These are phyloP conservation scores for Plantago lanceolata DNA, from an alignment of 305 asterid species.

Conservation along the genomic window DNA sequence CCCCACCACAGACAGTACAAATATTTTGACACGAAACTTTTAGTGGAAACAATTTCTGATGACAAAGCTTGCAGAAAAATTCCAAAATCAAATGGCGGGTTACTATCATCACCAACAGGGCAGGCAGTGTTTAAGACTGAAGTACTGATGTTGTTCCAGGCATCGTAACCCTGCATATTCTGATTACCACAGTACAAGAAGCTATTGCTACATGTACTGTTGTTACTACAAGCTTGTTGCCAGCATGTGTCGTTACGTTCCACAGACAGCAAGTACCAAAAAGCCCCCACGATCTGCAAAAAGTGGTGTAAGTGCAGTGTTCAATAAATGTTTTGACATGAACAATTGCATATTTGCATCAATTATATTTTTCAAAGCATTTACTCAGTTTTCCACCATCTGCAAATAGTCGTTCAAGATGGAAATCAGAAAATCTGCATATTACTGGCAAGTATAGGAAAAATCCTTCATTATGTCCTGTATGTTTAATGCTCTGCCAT, in stretches of 20 bases:
- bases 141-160: constrained; percentile 58
- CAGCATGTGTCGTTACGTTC: constrained; percentile 95
- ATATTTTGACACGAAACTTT: constrained; percentile 65
- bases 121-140: constrained; percentile 53
- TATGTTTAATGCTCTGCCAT: too few species aligned
- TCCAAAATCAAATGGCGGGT: constrained; percentile 92
- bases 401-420: constrained; percentile 11
- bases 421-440: constrained; percentile 7
- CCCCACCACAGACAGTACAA: constrained; percentile 99
- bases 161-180: constrained; percentile 39
- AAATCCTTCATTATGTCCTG: too few species aligned
- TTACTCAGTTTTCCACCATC: constrained; percentile 1
- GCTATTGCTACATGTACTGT: constrained; percentile 37
- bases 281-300: constrained; percentile 96
- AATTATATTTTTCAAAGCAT: neutral
- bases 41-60: constrained; percentile 71
- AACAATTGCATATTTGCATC: constrained; percentile 17
- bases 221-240: constrained; percentile 73
- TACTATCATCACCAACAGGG: constrained; percentile 47
- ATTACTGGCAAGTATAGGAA: too few species aligned
- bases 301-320: constrained; percentile 3
- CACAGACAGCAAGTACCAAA: constrained; percentile 92
- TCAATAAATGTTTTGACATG: constrained; percentile 20
- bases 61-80: constrained; percentile 83
- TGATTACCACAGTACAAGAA: constrained; percentile 90